Evolutionary conservation across 805 yeast species (phyloP).

Genomic region (Candida ortonii): DNA sequence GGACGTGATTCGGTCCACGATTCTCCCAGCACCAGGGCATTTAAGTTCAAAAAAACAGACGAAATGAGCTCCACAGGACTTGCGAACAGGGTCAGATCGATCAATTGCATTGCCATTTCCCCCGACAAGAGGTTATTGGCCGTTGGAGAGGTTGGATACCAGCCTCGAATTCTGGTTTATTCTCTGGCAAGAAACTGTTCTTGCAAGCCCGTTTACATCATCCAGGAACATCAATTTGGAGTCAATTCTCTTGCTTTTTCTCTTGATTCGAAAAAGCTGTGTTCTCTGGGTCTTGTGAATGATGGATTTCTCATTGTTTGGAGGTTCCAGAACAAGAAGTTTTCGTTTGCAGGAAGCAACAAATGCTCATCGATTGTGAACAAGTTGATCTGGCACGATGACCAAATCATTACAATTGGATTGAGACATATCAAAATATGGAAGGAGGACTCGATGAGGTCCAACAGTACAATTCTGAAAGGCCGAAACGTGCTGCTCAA

Average conservation of each 20-base stretch:
- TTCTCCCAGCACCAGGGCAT: constrained; percentile 9
- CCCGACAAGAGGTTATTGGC: constrained; percentile 55
- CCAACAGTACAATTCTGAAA: constrained; percentile 31
- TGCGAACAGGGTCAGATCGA: constrained; percentile 44
- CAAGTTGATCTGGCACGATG: constrained; percentile 54
- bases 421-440: constrained; percentile 61
- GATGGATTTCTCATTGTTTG: constrained; percentile 70
- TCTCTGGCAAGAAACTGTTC: constrained; percentile 51
- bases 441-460: constrained; percentile 35
- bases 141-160: constrained; percentile 69
- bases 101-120: constrained; percentile 57
- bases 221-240: constrained; percentile 67
- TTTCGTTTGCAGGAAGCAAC: constrained; percentile 48
- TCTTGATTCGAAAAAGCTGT: constrained; percentile 51
- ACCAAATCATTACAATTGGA: constrained; percentile 52
- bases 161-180: constrained; percentile 60
- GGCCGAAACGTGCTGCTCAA: constrained; percentile 64
- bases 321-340: constrained; percentile 35
- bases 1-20: constrained; percentile 6
- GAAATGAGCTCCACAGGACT: constrained; percentile 19
- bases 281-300: constrained; percentile 63
- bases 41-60: constrained; percentile 19
- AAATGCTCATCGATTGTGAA: constrained; percentile 60
- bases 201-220: constrained; percentile 48
- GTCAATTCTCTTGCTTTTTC: constrained; percentile 54